phyloP scores from a whole-genome alignment of 2,329 filamentous ascomycete genomes.

The Botrytis paeoniae region DNA sequence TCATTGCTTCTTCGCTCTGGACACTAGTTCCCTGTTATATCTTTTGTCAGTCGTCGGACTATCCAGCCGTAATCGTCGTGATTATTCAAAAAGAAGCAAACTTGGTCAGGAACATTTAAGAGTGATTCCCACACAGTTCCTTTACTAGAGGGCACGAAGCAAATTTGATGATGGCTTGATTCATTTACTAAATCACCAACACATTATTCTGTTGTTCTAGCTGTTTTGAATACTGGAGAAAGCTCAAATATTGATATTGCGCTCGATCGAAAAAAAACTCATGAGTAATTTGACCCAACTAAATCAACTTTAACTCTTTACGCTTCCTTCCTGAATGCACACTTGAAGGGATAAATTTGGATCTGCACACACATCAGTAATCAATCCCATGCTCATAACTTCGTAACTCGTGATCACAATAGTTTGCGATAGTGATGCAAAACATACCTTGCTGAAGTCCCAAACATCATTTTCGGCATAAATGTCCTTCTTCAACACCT shows the following conservation, averaged over 20 bases:
- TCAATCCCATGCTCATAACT: not conserved
- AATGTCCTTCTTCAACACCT: conserved; percentile 66
- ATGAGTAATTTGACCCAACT: not conserved
- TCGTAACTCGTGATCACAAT: not conserved
- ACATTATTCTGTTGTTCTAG: not conserved
- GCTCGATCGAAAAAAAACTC: not conserved
- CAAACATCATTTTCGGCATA: conserved; percentile 73
- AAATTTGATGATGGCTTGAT: not conserved
- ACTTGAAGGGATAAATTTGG: conserved; percentile 51
- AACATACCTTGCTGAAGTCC: conserved; percentile 66
- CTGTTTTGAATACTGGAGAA: not conserved
- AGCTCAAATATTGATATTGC: not conserved
- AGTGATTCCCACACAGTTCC: not conserved
- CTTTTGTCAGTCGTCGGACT: not conserved
- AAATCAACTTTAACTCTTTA: not conserved
- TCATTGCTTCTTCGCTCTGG: not conserved
- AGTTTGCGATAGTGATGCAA: not conserved
- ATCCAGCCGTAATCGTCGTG: not conserved
- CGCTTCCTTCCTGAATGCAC: conserved; percentile 40
- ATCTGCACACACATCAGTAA: conserved; percentile 34
- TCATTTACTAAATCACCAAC: not conserved
- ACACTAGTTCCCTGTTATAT: not conserved
- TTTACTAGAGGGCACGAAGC: not conserved
- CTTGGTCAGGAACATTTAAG: not conserved
- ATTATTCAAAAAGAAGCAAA: not conserved